Base-by-base conservation (phyloP, 2,329 filamentous ascomycete species). In the Plenodomus lindquistii region DNA sequence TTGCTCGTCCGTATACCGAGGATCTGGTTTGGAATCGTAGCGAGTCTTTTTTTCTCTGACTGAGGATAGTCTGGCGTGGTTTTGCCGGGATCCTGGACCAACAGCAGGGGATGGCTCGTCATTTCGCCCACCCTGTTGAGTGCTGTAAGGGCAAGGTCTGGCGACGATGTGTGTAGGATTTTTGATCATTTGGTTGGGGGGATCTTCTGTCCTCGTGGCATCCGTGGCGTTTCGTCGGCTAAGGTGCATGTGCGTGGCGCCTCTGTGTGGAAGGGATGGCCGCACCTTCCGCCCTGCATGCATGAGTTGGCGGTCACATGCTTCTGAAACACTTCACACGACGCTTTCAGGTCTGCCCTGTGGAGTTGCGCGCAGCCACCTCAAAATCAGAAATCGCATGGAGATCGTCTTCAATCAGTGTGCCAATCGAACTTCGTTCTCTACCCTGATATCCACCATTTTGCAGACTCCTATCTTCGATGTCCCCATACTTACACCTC, bases 251-350 rank as follows among this genome's bases (percentile, higher is more conserved):
- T 49, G 52, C 52, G 50, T 27, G 39, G 29, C 47, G 18, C 13
- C 40, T 39, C 15, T 44, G 31, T 54, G 27, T 43, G 31, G 21
- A 40, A 20, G 16, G 13, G 42, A 39, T 54, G 44, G 44, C 37
- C 37, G 42, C 44, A 44, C 34, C 40, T 35, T 39, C 40, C 45
- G 41, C 47, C 42, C 29, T 52, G 52, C 48, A 59, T 60, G 56
- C 56, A 59, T 55, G 31, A 13, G 24, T 29, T 29, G 38, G 21
- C 43, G 42, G 44, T 57, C 52, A 55, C 51, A 54, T 59, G 55
- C 44, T 54, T 48, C 42, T 19, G 35, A 39, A 29, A 40, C 49
- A 46, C 41, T 36, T 37, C 17, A 40, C 46, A 47, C 15, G 44
- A 10, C 16, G 35, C 9, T 18, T 37, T 20, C 16, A 13, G 15